Evolutionary conservation across 371 early-diverging fungal species (phyloP).

Genomic region (Rhizopus microsporus): DNA sequence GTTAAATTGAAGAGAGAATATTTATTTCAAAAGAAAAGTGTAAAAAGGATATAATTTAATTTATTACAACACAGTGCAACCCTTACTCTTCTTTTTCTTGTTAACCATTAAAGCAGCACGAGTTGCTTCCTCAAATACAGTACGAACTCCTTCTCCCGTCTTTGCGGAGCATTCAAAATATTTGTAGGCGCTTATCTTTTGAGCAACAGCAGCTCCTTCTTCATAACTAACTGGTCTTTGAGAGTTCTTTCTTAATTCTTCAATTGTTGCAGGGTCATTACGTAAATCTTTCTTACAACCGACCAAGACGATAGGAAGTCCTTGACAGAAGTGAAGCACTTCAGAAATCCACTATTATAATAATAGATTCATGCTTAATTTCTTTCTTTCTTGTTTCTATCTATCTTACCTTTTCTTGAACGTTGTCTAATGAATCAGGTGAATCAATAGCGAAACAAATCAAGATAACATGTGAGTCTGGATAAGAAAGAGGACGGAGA

Average conservation of each 20-base stretch:
- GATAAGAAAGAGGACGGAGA: constrained; percentile 80
- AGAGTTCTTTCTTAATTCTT: constrained; percentile 70
- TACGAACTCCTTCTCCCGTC: constrained; percentile 66
- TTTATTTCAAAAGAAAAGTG: not conserved
- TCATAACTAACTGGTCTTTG: constrained; percentile 78
- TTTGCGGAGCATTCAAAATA: constrained; percentile 77
- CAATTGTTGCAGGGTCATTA: constrained; percentile 70
- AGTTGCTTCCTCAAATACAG: constrained; percentile 72
- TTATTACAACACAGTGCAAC: constrained; percentile 7
- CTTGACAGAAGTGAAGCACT: constrained; percentile 83
- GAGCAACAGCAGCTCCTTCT: constrained; percentile 69
- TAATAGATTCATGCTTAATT: not conserved
- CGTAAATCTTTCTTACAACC: constrained; percentile 91
- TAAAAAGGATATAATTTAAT: not conserved
- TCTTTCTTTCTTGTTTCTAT: not conserved
- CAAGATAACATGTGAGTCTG: constrained; percentile 85
- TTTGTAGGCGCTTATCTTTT: constrained; percentile 66
- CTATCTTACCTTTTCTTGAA: constrained; percentile 66
- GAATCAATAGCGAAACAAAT: constrained; percentile 83
- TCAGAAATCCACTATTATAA: constrained; percentile 82
- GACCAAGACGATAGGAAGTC: constrained; percentile 82
- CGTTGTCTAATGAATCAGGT: constrained; percentile 77
- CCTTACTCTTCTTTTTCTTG: constrained; percentile 11
- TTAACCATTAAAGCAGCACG: constrained; percentile 55
- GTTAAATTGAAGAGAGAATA: not conserved